Percentiles rank a stretch among this genome's conserved stretches.
These are phyloP conservation scores for Phytophthora colocasiae DNA, from an alignment of 352 stramenopile species.

Conservation along the genomic window DNA sequence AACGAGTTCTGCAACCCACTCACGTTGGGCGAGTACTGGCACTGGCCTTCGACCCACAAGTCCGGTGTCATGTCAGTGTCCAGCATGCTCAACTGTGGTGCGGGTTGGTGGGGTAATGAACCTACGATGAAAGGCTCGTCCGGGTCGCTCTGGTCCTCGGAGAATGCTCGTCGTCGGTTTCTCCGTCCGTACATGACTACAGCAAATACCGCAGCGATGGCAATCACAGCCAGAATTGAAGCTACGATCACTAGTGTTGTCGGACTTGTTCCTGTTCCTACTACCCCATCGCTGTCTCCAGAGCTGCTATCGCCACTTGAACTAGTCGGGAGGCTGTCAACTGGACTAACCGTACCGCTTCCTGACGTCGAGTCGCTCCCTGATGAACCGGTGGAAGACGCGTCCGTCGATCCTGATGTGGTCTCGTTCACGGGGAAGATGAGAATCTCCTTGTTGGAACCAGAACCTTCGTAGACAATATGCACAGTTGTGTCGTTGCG, in stretches of 20 bases:
- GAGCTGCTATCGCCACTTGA: slow-evolving; percentile 31
- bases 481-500: slow-evolving; percentile 49
- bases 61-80: slow-evolving; percentile 43
- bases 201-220: slow-evolving; percentile 34
- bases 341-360: slow-evolving; percentile 16
- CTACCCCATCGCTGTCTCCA: slow-evolving; percentile 4
- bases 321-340: slow-evolving; percentile 29
- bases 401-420: slow-evolving; percentile 11
- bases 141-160: slow-evolving; percentile 24
- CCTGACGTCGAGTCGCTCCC: slow-evolving; percentile 22
- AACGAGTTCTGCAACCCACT: slow-evolving; percentile 36
- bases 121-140: slow-evolving; percentile 41
- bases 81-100: slow-evolving; percentile 35
- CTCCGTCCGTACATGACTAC: slow-evolving; percentile 38
- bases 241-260: slow-evolving; percentile 37
- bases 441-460: slow-evolving; percentile 42
- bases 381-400: slow-evolving; percentile 22
- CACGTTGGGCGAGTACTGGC: slow-evolving; percentile 43
- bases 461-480: slow-evolving; percentile 50
- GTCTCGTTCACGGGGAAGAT: slow-evolving; percentile 37
- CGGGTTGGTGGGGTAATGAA: slow-evolving; percentile 26
- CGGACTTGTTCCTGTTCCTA: slow-evolving; percentile 26
- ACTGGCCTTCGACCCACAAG: slow-evolving; percentile 42
- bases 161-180: slow-evolving; percentile 28
- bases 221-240: slow-evolving; percentile 31